Conservation (phyloP, 192 early-diverging fungal genomes). For the Linnemannia elongata region DNA sequence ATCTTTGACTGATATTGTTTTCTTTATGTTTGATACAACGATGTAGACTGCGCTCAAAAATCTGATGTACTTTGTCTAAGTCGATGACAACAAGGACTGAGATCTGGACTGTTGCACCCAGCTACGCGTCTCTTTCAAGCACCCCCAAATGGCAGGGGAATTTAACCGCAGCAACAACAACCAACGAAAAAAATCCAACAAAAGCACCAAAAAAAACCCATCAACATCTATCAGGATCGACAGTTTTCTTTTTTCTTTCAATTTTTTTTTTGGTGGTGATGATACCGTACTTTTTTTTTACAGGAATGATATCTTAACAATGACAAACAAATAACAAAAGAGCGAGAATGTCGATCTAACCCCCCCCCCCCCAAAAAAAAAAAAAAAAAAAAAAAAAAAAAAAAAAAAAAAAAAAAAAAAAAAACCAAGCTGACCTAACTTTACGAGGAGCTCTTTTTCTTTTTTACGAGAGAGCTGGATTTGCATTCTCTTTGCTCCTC, state of each 20-base stretch:
- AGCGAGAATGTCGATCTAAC: background rate
- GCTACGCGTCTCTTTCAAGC: background rate
- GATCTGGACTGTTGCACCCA: background rate
- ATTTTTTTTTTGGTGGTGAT: background rate
- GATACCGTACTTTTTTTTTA: background rate
- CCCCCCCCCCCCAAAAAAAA: too few relatives aligned
- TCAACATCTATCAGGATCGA: background rate
- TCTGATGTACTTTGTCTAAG: slow-evolving; percentile 51
- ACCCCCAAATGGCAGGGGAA: background rate
- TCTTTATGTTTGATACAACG: background rate
- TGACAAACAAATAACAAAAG: background rate
- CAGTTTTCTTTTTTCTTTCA: background rate
- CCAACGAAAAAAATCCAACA: background rate
- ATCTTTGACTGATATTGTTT: background rate
- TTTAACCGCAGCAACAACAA: background rate
- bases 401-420: too few relatives aligned
- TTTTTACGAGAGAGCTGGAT: too few relatives aligned
- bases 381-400: too few relatives aligned
- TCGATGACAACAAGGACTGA: background rate
- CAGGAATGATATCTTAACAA: background rate
- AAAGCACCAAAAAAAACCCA: background rate
- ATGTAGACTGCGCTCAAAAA: slow-evolving; percentile 23
- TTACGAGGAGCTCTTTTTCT: too few relatives aligned
- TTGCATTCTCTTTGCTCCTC: too few relatives aligned
- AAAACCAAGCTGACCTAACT: background rate